phyloP scores from a whole-genome alignment of 2,329 filamentous ascomycete species.

The Talaromyces verruculosus region DNA sequence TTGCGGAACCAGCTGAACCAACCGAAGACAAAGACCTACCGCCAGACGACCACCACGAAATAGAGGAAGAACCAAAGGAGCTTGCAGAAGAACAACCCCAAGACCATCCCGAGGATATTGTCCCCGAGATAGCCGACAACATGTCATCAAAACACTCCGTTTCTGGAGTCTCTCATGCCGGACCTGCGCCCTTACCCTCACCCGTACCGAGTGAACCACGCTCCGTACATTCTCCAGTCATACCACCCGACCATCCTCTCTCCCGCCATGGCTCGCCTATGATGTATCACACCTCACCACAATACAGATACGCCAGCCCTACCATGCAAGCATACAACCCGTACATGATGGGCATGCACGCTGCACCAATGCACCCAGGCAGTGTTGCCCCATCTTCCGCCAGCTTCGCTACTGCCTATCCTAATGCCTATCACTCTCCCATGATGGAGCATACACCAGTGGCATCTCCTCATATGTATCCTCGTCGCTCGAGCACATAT shows the following conservation, averaged over 20 bases:
- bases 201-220: constrained; percentile 34
- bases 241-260: constrained; percentile 26
- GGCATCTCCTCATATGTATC: constrained; percentile 36
- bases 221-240: constrained; percentile 25
- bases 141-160: constrained; percentile 12
- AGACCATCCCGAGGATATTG: neutral
- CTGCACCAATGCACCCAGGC: constrained; percentile 31
- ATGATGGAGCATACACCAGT: constrained; percentile 37
- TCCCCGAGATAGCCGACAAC: neutral
- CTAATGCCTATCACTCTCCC: constrained; percentile 38
- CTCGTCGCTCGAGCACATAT: constrained; percentile 15
- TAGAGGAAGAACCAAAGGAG: neutral
- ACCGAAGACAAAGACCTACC: neutral
- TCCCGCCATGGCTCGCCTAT: constrained; percentile 29
- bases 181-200: constrained; percentile 32
- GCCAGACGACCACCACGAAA: neutral
- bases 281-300: constrained; percentile 24
- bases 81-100: neutral
- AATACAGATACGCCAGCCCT: constrained; percentile 38
- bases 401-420: constrained; percentile 34
- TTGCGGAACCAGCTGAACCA: neutral
- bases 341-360: constrained; percentile 34
- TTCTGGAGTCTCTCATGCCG: constrained; percentile 9
- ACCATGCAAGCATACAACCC: constrained; percentile 40
- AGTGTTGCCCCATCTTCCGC: constrained; percentile 30